These are phyloP conservation scores for Euphorbia peplus DNA, from an alignment of 345 rosid genomes.

Conservation along the genomic window DNA sequence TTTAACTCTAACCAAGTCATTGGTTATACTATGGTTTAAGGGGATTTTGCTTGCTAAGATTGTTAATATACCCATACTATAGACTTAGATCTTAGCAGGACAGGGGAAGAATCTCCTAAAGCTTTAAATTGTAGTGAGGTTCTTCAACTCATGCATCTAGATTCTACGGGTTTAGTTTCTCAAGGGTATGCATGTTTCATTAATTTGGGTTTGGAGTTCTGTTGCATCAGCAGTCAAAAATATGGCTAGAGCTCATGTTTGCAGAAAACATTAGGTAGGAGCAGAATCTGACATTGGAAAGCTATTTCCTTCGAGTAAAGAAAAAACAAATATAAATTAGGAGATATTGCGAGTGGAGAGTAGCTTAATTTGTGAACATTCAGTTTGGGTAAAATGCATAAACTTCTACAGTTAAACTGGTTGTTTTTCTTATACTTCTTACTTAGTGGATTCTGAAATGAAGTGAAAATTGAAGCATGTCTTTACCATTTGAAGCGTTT, in stretches of 20 bases:
- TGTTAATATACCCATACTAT: neutral
- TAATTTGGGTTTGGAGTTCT: neutral
- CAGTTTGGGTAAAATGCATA: neutral
- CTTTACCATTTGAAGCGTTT: neutral
- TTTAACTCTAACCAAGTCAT: neutral
- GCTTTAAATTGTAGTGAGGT: constrained; percentile 9
- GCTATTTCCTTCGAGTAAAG: no score
- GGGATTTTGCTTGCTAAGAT: neutral
- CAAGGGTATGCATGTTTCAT: neutral
- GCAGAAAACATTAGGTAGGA: neutral
- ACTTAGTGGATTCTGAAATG: neutral
- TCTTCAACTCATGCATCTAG: neutral
- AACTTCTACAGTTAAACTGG: neutral
- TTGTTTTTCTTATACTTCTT: neutral
- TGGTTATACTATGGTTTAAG: neutral
- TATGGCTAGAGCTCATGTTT: neutral
- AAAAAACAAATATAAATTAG: no score
- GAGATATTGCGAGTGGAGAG: neutral
- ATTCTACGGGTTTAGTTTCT: neutral
- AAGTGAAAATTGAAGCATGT: neutral
- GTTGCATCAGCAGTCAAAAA: neutral
- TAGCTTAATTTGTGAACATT: neutral
- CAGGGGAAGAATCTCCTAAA: neutral
- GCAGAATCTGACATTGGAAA: neutral
- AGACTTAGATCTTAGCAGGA: neutral